Evolutionary conservation across 2,329 filamentous ascomycete genomes (phyloP).

Genomic region (Seiridium unicorne): DNA sequence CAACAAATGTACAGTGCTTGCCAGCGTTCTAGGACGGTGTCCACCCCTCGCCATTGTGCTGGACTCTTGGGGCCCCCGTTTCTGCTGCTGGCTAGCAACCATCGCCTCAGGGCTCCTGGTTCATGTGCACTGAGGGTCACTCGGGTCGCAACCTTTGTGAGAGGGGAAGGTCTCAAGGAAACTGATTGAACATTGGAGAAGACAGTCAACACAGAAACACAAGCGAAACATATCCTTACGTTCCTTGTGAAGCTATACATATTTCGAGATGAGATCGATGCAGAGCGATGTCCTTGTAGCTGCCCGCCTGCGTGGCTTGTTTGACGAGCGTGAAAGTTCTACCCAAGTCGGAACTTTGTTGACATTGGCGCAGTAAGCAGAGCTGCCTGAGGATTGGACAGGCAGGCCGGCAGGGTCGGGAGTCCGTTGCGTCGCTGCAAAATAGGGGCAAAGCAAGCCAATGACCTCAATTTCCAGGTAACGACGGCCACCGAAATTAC

Average conservation of each 20-base stretch:
- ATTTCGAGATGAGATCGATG: not conserved
- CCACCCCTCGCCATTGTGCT: too few species aligned
- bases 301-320: not conserved
- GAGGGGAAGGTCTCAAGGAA: not conserved
- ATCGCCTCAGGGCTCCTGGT: not conserved
- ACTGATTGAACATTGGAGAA: not conserved
- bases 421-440: not conserved
- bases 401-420: not conserved
- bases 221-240: not conserved
- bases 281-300: not conserved
- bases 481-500: not conserved
- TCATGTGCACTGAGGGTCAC: not conserved
- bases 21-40: not conserved
- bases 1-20: not conserved
- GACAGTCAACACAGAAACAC: not conserved
- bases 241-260: not conserved
- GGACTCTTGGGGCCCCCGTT: not conserved
- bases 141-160: too few species aligned
- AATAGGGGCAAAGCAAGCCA: not conserved
- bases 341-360: slow-evolving; percentile 4
- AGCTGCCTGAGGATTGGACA: not conserved
- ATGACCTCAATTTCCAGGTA: not conserved
- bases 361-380: not conserved
- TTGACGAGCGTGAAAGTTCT: not conserved
- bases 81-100: not conserved